Conservation (phyloP, 2,329 filamentous ascomycete species). For the Neonectria sp. region DNA sequence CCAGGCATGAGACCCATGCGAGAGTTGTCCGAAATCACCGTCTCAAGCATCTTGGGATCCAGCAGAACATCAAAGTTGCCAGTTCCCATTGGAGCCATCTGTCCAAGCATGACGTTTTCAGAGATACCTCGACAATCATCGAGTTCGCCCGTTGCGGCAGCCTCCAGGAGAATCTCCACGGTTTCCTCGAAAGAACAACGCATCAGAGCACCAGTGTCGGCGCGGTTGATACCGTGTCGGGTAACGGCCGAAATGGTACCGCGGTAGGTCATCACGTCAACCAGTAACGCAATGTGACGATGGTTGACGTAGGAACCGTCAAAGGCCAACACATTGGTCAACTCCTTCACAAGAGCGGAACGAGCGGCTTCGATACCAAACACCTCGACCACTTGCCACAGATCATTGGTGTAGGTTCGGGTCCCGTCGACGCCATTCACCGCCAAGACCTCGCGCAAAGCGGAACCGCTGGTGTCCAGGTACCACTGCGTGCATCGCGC, state of each 20-base stretch:
- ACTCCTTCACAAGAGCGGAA: constrained; percentile 86
- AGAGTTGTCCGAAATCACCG: constrained; percentile 93
- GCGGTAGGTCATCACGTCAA: constrained; percentile 98
- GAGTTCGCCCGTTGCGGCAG: constrained; percentile 92
- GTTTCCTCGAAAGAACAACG: constrained; percentile 99
- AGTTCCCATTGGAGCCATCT: constrained; percentile 96
- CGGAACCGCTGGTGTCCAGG: constrained; percentile 93
- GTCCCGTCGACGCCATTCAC: constrained; percentile 90
- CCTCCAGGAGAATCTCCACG: constrained; percentile 97
- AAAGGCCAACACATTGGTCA: constrained; percentile 95
- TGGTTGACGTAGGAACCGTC: constrained; percentile 99
- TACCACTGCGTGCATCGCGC: constrained; percentile 91
- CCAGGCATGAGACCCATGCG: constrained; percentile 86
- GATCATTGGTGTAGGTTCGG: constrained; percentile 94
- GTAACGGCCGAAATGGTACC: constrained; percentile 97
- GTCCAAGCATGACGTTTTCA: constrained; percentile 98
- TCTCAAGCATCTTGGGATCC: constrained; percentile 96
- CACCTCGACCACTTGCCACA: constrained; percentile 94
- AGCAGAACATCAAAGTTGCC: constrained; percentile 95
- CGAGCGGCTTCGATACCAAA: constrained; percentile 97
- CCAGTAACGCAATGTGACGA: constrained; percentile 93
- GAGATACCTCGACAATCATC: constrained; percentile 99
- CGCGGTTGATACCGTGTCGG: constrained; percentile 97
- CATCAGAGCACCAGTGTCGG: constrained; percentile 98
- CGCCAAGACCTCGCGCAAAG: constrained; percentile 85